Evolutionary conservation across 2,329 filamentous ascomycete species (phyloP), one percentile per base, ranked within the genome.

Genomic region (Pseudomassariella vexata): DNA sequence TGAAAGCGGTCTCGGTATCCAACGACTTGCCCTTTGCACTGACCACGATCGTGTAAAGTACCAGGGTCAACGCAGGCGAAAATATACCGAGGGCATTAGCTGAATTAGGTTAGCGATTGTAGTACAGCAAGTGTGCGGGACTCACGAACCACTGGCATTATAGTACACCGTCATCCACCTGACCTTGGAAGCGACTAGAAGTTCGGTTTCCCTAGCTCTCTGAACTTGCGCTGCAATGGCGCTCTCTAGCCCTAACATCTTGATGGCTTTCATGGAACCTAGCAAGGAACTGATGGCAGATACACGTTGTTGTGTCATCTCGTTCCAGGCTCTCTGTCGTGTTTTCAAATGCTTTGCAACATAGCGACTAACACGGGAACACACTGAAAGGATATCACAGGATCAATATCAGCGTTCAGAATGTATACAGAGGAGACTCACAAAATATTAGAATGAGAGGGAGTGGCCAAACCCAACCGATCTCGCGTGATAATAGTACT

Each of bases 61-160:
- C 46, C 0, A 67, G 25, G 0, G 61, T 64, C 2, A 63, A 29
- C 5, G 50, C 58, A 0, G 63, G 62, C 0, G 59, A 38, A 19
- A 66, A 66, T 22, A 66, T 59, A 0, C 62, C 62, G 6, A 63
- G 40, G 0, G 59, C 57, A 40, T 66, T 66, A 6, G 62, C 62
- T 60, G 21, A 11, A 6, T 24, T 4, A 9, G 12, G 21, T 40
- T 15, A 32, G 15, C 9, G 16, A 10, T 35, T 21, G 5, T 28
- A 4, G n/a, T n/a, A 22, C 5, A n/a, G n/a, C n/a, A n/a, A n/a
- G n/a, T n/a, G n/a, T n/a, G n/a, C n/a, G n/a, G 9, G 6, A 23
- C 9, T 21, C 20, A 51, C 50, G 32, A 35, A 63, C 62, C 61
- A 14, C 56, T 58, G 2, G 59, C 57, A 36, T 62, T 62, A 36